phyloP scores from a whole-genome alignment of 371 early-diverging fungal genomes.

The Encephalitozoon intestinalis region DNA sequence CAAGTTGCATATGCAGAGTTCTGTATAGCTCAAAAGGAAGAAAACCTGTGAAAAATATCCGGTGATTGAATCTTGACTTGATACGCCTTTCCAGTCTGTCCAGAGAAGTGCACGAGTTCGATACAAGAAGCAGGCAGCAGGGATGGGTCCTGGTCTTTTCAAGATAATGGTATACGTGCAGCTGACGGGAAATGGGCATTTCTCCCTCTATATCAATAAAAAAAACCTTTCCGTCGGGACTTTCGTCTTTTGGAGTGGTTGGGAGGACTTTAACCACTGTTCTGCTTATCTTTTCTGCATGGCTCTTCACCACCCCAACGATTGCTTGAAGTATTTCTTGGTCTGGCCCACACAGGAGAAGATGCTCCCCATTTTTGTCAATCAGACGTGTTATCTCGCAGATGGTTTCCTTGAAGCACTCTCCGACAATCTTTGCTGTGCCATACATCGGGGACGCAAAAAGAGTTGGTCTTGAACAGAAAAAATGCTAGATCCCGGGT shows the following conservation, averaged over 20 bases:
- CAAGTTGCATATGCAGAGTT: not conserved
- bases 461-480: not conserved
- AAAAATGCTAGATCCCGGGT: conserved; percentile 55
- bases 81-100: conserved; percentile 44
- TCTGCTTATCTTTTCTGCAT: not conserved
- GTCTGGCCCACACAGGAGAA: conserved; percentile 14
- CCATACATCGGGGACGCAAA: not conserved
- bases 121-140: conserved; percentile 17
- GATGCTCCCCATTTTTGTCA: not conserved
- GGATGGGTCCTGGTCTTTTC: not conserved
- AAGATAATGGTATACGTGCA: conserved; percentile 45
- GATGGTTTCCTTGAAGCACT: not conserved
- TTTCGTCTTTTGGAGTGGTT: not conserved
- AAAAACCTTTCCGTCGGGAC: conserved; percentile 27
- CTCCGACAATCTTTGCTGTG: not conserved
- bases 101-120: conserved; percentile 16
- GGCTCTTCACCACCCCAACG: not conserved
- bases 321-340: not conserved
- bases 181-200: conserved; percentile 8
- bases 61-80: conserved; percentile 40
- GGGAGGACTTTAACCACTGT: not conserved
- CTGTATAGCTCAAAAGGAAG: not conserved
- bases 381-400: not conserved
- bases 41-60: conserved; percentile 24
- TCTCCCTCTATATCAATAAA: conserved; percentile 10